Percentiles rank a stretch among this genome's conserved stretches.
phyloP scores from a whole-genome alignment of 164 flowering plant genomes.

The Annona squamosa region DNA sequence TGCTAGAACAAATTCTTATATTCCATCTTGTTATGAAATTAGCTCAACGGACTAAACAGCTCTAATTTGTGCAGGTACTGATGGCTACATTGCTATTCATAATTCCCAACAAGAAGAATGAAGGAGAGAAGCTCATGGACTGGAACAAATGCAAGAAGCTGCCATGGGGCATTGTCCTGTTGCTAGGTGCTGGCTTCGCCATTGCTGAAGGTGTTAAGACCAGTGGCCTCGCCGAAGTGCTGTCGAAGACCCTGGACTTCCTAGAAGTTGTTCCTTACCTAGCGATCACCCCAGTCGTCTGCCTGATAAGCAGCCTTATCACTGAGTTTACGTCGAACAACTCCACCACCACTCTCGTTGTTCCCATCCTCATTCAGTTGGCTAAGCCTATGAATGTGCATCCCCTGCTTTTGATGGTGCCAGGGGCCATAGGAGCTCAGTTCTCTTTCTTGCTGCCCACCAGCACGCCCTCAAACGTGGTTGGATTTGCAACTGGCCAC shows the following conservation, averaged over 20 bases:
- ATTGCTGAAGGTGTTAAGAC: conserved; percentile 74
- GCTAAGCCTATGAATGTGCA: conserved; percentile 59
- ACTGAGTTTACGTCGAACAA: conserved; percentile 89
- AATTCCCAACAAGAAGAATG: conserved; percentile 66
- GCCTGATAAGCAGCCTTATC: conserved; percentile 48
- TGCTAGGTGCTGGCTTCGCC: conserved; percentile 92
- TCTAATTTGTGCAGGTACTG: conserved; percentile 46
- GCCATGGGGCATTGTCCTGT: conserved; percentile 70
- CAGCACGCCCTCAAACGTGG: conserved; percentile 72
- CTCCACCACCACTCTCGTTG: conserved; percentile 61
- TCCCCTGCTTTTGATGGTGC: conserved; percentile 70
- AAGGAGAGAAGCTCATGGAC: conserved; percentile 85
- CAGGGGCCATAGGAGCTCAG: conserved; percentile 85
- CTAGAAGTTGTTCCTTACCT: conserved; percentile 48
- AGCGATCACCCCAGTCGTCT: conserved; percentile 66
- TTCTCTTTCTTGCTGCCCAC: conserved; percentile 76
- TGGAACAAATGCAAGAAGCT: conserved; percentile 97
- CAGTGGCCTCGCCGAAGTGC: conserved; percentile 64
- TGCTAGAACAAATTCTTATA: background rate
- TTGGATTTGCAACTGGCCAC: conserved; percentile 83
- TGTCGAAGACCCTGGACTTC: conserved; percentile 49
- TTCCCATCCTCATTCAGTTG: conserved; percentile 65
- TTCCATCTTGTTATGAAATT: background rate
- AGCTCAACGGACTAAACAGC: background rate
- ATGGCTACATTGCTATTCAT: conserved; percentile 85